Evolutionary conservation across 2,329 filamentous ascomycete species (phyloP).

Genomic region (Geosmithia flava): DNA sequence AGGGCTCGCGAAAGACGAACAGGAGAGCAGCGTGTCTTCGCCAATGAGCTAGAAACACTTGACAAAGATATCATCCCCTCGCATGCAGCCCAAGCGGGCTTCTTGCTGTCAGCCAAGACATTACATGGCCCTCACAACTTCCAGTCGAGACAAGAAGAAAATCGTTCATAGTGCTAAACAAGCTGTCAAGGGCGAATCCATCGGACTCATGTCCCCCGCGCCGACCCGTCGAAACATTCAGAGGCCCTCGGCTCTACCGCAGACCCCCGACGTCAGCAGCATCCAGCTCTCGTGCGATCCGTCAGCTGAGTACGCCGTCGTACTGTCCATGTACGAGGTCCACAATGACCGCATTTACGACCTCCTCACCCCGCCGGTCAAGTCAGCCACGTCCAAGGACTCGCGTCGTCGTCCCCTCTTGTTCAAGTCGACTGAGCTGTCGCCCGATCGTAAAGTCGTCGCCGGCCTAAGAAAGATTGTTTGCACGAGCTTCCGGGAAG

Average conservation of each 20-base stretch:
- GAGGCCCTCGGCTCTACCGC: conserved; percentile 58
- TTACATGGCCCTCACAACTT: conserved; percentile 31
- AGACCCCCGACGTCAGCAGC: conserved; percentile 61
- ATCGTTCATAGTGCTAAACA: conserved; percentile 26
- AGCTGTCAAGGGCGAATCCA: conserved; percentile 31
- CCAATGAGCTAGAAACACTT: conserved; percentile 16
- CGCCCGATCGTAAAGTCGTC: conserved; percentile 86
- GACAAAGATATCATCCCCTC: not conserved
- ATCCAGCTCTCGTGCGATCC: conserved; percentile 47
- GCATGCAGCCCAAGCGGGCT: conserved; percentile 19
- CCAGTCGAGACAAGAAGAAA: conserved; percentile 28
- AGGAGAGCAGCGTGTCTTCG: conserved; percentile 9
- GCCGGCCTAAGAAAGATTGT: conserved; percentile 84
- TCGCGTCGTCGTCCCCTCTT: conserved; percentile 66
- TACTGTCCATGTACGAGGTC: conserved; percentile 97
- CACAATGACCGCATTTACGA: conserved; percentile 99
- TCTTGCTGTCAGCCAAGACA: conserved; percentile 7
- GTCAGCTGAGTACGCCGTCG: conserved; percentile 68
- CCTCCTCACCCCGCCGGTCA: conserved; percentile 56
- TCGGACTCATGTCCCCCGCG: conserved; percentile 20
- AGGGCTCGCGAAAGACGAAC: conserved; percentile 24
- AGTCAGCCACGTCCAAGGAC: conserved; percentile 53
- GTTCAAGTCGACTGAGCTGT: conserved; percentile 85
- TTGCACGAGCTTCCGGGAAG: conserved; percentile 71
- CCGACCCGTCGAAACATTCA: conserved; percentile 51